Evolutionary conservation across 306 rosid genomes (phyloP), one percentile per base, ranked within the genome.

Genomic region (Cucurbita maxima): DNA sequence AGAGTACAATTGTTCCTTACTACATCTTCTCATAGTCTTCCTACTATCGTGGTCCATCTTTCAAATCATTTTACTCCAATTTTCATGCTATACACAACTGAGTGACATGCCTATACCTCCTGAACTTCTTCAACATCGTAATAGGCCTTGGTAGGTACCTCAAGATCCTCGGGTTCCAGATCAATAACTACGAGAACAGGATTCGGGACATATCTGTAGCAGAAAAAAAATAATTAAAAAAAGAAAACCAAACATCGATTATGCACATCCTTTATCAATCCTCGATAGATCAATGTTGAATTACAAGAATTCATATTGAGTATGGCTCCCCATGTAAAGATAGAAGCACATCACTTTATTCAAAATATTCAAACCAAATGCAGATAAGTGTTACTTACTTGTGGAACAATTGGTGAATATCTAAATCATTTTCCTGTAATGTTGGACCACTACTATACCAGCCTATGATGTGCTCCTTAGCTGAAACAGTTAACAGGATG

Each of bases 381-480:
- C 45, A 36, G 68, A 43, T 18, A 41, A n/a, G 54, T 8, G 59
- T 40, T 57, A n/a, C 83, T 86, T 84, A 89, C 93, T 87, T 87
- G 72, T 91, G 84, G 78, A 91, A 89, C 71, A 91, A 77, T 6
- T 82, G 81, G 78, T 91, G 97, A 81, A 91, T 75, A 73, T 91
- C 96, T 16, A 89, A 90, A 78, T 91, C 97, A 86, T 91, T 91
- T 75, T 91, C 93, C 13, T 91, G 84, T 40, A 91, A 77, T 71
- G 89, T 91, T 4, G 97, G 97, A 8, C 97, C 97, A 0, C 93
- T 89, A 79, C 97, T 91, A 61, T 91, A 91, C 97, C 97, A 91
- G 50, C 97, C 97, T 36, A 91, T 88, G 1, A 91, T 88, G 4
- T 91, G 93, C 81, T 89, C 96, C 83, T 89, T 91, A 13, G 97